Evolutionary conservation across 140 eudicot genomes (phyloP).

Genomic region (Stevia rebaudiana): DNA sequence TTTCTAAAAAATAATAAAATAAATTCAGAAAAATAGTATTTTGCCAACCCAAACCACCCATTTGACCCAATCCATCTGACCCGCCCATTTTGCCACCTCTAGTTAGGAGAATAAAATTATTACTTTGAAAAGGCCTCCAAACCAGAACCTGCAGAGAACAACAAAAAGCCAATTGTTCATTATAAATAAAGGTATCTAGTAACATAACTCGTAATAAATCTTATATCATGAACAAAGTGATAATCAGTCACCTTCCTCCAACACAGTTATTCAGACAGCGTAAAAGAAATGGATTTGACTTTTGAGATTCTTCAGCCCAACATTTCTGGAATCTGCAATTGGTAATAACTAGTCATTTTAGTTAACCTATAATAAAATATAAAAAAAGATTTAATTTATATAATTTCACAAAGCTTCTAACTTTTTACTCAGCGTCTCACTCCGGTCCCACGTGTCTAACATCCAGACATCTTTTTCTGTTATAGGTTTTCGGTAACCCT

Average conservation of each 20-base stretch:
- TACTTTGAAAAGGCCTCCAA: conserved; percentile 93
- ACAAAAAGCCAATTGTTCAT: conserved; percentile 16
- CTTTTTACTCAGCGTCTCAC: conserved; percentile 64
- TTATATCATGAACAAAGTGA: conserved; percentile 8
- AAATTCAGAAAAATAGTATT: background rate
- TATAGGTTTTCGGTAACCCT: conserved; percentile 77
- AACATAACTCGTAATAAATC: conserved; percentile 8
- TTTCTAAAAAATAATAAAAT: background rate
- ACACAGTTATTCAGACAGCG: conserved; percentile 71
- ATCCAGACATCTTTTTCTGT: conserved; percentile 97
- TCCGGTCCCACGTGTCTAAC: conserved; percentile 84
- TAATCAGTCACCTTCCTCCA: conserved; percentile 73
- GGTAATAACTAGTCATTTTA: conserved; percentile 5
- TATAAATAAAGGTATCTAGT: background rate
- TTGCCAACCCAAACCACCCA: background rate
- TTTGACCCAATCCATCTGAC: background rate
- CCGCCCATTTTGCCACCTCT: background rate
- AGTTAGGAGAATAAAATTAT: conserved; percentile 8
- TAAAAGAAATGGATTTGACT: conserved; percentile 73
- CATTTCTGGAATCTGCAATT: conserved; percentile 60
- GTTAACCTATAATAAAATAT: conserved; percentile 3
- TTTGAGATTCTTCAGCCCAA: conserved; percentile 76
- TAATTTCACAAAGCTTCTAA: conserved; percentile 28
- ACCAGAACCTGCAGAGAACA: conserved; percentile 78
- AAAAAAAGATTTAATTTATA: background rate